These are phyloP conservation scores for Schoenoplectus triqueter DNA, from an alignment of 202 grass and related monocot species.

Conservation along the genomic window DNA sequence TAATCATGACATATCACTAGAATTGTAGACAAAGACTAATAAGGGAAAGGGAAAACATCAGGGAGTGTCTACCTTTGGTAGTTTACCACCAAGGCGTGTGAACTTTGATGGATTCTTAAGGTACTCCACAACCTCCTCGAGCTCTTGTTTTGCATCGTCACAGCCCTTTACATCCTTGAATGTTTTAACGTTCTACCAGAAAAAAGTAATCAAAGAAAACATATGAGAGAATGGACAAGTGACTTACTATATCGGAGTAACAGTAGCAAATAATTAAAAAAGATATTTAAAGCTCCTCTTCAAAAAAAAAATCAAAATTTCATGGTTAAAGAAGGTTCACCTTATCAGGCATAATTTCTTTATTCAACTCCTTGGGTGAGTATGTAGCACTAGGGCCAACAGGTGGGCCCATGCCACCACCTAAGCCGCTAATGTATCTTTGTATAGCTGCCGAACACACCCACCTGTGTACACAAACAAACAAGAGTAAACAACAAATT, in stretches of 20 bases:
- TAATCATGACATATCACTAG: slow-evolving; percentile 25
- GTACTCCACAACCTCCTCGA: slow-evolving; percentile 98
- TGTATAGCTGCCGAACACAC: slow-evolving; percentile 70
- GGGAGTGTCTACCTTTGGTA: slow-evolving; percentile 72
- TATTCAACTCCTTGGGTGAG: slow-evolving; percentile 95
- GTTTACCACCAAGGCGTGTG: slow-evolving; percentile 93
- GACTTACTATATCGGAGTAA: neutral
- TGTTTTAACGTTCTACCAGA: slow-evolving; percentile 84
- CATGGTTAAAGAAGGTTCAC: slow-evolving; percentile 40
- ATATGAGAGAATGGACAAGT: neutral
- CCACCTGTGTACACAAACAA: slow-evolving; percentile 50
- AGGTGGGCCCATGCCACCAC: slow-evolving; percentile 73
- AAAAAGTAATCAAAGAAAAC: neutral
- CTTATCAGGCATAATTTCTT: slow-evolving; percentile 96
- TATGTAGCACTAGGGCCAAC: slow-evolving; percentile 86
- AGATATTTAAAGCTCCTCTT: neutral
- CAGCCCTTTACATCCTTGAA: slow-evolving; percentile 99
- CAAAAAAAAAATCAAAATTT: slow-evolving; percentile 24
- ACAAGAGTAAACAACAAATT: slow-evolving; percentile 5
- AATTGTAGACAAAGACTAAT: slow-evolving; percentile 5
- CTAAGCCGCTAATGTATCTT: slow-evolving; percentile 94
- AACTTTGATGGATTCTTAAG: slow-evolving; percentile 95
- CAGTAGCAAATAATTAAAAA: neutral
- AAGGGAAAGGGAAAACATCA: slow-evolving; percentile 23
- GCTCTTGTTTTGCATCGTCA: slow-evolving; percentile 99